phyloP scores from a whole-genome alignment of 2,329 filamentous ascomycete genomes.

The Phaeoacremonium minimum region DNA sequence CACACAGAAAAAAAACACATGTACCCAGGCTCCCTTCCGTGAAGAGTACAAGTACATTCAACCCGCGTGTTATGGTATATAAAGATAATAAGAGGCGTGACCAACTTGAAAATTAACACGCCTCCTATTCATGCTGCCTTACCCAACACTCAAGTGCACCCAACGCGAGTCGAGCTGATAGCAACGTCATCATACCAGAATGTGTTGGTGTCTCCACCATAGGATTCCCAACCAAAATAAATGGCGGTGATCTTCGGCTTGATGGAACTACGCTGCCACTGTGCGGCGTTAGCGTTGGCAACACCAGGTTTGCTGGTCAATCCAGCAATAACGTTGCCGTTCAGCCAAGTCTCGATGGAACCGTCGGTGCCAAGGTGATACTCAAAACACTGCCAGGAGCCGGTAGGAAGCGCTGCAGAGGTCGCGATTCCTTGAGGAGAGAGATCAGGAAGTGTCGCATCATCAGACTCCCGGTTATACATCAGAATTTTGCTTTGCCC shows the following conservation, averaged over 20 bases:
- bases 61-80: no score
- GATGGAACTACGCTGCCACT: slow-evolving; percentile 45
- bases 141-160: slow-evolving; percentile 38
- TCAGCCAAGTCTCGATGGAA: slow-evolving; percentile 57
- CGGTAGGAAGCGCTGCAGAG: slow-evolving; percentile 44
- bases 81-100: no score
- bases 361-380: slow-evolving; percentile 56
- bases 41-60: no score
- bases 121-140: no score
- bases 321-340: slow-evolving; percentile 44
- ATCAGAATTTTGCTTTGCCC: slow-evolving; percentile 58
- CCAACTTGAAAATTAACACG: no score
- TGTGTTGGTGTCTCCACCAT: slow-evolving; percentile 55
- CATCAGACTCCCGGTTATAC: slow-evolving; percentile 61
- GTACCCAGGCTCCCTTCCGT: no score
- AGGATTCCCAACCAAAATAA: slow-evolving; percentile 62
- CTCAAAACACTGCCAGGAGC: slow-evolving; percentile 55
- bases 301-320: slow-evolving; percentile 42
- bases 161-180: slow-evolving; percentile 40
- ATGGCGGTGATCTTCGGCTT: slow-evolving; percentile 50
- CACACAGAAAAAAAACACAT: no score
- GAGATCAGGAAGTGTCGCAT: slow-evolving; percentile 57
- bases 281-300: slow-evolving; percentile 43
- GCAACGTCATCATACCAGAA: slow-evolving; percentile 60
- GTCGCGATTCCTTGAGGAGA: slow-evolving; percentile 54